Conservation (phyloP, 2,329 filamentous ascomycete genomes). For the Phaeosphaeria sp. region DNA sequence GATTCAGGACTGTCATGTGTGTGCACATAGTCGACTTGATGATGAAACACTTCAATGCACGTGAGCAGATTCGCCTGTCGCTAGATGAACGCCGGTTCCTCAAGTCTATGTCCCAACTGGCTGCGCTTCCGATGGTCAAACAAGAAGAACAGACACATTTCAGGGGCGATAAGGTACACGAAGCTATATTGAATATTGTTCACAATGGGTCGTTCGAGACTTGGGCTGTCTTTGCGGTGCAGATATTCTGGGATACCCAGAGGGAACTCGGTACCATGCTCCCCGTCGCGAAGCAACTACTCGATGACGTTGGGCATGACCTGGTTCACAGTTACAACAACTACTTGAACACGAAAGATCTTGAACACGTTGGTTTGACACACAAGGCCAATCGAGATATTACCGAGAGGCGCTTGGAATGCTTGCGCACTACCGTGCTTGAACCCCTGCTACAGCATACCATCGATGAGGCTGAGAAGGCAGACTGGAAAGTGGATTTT, state of each 20-base stretch:
- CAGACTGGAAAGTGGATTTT: too few relatives aligned
- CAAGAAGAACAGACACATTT: background rate
- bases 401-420: too few relatives aligned
- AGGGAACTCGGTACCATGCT: constrained; percentile 1
- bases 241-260: constrained; percentile 10
- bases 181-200: background rate
- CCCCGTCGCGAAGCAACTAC: background rate
- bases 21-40: too few relatives aligned
- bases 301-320: background rate
- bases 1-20: too few relatives aligned
- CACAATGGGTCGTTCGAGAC: background rate
- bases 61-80: too few relatives aligned
- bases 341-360: too few relatives aligned
- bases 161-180: background rate
- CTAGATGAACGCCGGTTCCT: background rate
- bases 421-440: background rate
- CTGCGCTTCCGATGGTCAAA: background rate
- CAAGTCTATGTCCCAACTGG: background rate
- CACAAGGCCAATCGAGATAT: too few relatives aligned
- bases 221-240: constrained; percentile 9
- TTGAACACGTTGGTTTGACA: too few relatives aligned
- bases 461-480: background rate
- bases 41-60: too few relatives aligned
- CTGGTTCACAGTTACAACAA: background rate
- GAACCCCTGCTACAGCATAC: background rate